Percentiles rank a stretch among this genome's conserved stretches.
Evolutionary conservation across 352 stramenopile genomes (phyloP).

Genomic region (Peronosclerospora sorghi): DNA sequence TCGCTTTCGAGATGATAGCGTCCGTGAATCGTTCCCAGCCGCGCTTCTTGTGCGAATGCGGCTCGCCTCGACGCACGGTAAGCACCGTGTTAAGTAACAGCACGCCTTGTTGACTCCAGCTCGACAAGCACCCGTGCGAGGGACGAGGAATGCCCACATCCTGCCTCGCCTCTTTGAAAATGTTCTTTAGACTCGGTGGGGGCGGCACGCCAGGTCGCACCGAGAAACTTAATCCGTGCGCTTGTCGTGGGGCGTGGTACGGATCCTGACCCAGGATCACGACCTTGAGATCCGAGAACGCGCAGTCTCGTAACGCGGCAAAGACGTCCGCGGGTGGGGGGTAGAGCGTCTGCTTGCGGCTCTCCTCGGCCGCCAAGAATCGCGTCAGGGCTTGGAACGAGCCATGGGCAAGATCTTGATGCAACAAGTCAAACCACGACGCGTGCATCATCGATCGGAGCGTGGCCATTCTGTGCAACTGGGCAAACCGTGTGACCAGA

Average conservation of each 20-base stretch:
- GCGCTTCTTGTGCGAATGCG: conserved; percentile 92
- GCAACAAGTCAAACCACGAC: conserved; percentile 47
- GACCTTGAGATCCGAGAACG: conserved; percentile 82
- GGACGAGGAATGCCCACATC: conserved; percentile 73
- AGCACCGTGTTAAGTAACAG: conserved; percentile 97
- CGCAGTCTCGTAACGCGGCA: conserved; percentile 80
- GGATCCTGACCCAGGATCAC: conserved; percentile 91
- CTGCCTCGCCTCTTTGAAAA: conserved; percentile 92
- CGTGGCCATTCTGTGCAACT: conserved; percentile 16
- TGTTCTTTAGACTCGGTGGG: conserved; percentile 95
- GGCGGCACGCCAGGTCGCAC: conserved; percentile 83
- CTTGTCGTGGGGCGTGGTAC: conserved; percentile 81
- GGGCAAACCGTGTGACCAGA: conserved; percentile 18
- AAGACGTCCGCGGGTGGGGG: conserved; percentile 83
- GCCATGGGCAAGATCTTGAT: conserved; percentile 33
- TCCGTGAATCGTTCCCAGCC: conserved; percentile 98
- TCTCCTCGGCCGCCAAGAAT: conserved; percentile 45
- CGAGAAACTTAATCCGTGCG: conserved; percentile 84
- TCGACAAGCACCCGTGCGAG: conserved; percentile 85
- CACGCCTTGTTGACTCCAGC: conserved; percentile 92
- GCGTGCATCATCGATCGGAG: conserved; percentile 36
- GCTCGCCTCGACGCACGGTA: conserved; percentile 87
- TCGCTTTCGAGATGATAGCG: conserved; percentile 84
- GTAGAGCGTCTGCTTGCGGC: conserved; percentile 74
- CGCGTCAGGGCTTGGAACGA: conserved; percentile 36